These are phyloP conservation scores for Quercus phellos DNA, from an alignment of 331 rosid species.

Conservation along the genomic window DNA sequence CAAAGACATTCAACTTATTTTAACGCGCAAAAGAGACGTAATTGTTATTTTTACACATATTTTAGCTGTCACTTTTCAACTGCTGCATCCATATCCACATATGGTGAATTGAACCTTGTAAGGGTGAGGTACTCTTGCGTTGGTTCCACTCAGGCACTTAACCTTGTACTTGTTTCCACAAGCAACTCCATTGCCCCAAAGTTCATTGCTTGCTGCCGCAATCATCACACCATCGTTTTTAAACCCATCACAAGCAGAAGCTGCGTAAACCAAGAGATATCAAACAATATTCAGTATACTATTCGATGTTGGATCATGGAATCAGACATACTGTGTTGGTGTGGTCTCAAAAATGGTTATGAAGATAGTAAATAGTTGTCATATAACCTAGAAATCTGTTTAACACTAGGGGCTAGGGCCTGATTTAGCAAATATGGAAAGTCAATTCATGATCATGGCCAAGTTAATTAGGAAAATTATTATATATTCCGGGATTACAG, in stretches of 20 bases:
- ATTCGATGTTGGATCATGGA: too few relatives aligned
- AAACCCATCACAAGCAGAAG: neutral
- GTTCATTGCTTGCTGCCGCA: neutral
- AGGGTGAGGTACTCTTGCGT: neutral
- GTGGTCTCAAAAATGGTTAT: too few relatives aligned
- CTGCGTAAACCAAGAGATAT: neutral
- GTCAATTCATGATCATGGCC: too few relatives aligned
- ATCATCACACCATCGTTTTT: neutral
- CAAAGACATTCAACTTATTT: neutral
- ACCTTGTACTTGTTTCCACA: neutral
- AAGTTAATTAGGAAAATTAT: too few relatives aligned
- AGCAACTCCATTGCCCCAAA: neutral
- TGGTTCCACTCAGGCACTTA: neutral
- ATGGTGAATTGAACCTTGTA: neutral
- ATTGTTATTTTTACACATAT: neutral
- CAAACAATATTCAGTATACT: neutral
- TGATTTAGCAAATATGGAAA: too few relatives aligned
- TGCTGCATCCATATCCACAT: neutral
- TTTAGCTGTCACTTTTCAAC: neutral
- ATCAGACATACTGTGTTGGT: too few relatives aligned
- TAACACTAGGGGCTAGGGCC: too few relatives aligned
- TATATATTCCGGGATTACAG: fast-evolving
- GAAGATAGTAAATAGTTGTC: too few relatives aligned
- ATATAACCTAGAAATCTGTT: too few relatives aligned
- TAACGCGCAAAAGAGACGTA: neutral